Evolutionary conservation across 306 rosid genomes (phyloP), one percentile per base, ranked within the genome.

Genomic region (Cucurbita maxima): DNA sequence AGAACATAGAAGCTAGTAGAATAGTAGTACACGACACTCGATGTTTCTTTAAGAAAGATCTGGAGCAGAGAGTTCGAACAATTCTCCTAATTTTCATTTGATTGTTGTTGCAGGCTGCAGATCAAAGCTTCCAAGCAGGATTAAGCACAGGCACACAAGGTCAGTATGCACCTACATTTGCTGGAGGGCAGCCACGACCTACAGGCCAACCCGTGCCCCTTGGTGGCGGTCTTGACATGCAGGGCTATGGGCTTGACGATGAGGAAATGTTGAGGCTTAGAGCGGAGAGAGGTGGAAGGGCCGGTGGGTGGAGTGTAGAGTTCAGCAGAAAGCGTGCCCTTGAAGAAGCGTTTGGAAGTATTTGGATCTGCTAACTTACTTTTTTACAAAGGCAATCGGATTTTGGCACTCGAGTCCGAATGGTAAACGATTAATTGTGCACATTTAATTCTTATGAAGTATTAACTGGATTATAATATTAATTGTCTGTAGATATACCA

Each of bases 261-360:
- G 89, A 87, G 41, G 94, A 90, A 82, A 67, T 81, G 73, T 62
- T 78, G 82, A 82, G 79, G 87, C 83, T 85, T 7, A 83, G 91
- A 75, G 95, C 88, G 8, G 96, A 86, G 83, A 87, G 87, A 68
- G 92, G 86, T 18, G 87, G 84, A 25, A 82, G 85, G 80, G 96
- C 98, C 40, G 97, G 96, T 48, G 97, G 98, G 67, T 93, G 96
- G 97, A 88, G 87, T 77, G 34, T 36, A 56, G 90, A 89, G 71
- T 77, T 89, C 14, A 85, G 95, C 83, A 85, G 82, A 91, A 94
- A 81, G 81, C 82, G 95, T 73, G 92, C 95, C 57, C 77, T 89
- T 76, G 96, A 94, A 76, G 97, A 94, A 88, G 96, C 98, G 30
- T 87, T 94, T 80, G 88, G 86, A 80, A 94, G 98, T 89, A 76